Evolutionary conservation across 495 filamentous ascomycete species (phyloP).

Genomic region (Aspergillus panamensis): DNA sequence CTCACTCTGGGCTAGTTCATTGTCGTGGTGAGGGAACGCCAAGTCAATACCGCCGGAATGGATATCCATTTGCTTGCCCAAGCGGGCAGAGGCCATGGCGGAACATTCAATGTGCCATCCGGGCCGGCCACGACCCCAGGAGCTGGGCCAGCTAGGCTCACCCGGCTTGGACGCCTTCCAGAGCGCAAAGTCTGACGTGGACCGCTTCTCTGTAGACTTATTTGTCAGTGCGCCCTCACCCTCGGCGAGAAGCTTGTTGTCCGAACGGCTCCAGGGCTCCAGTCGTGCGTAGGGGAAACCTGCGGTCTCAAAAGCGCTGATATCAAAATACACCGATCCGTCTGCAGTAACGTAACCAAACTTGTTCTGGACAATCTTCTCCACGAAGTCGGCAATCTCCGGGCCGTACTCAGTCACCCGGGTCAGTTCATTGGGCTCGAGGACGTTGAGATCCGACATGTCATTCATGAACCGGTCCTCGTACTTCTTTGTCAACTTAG

Average conservation of each 20-base stretch:
- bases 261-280: conserved; percentile 80
- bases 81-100: conserved; percentile 84
- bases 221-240: conserved; percentile 83
- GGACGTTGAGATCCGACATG: conserved; percentile 80
- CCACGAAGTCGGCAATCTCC: conserved; percentile 76
- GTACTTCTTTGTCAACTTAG: conserved; percentile 73
- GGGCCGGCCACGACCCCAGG: conserved; percentile 83
- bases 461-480: conserved; percentile 82
- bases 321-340: conserved; percentile 94
- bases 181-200: conserved; percentile 80
- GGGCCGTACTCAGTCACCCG: conserved; percentile 86
- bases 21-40: conserved; percentile 94
- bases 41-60: conserved; percentile 93
- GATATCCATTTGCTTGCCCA: conserved; percentile 83
- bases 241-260: conserved; percentile 78
- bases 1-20: conserved; percentile 91
- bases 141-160: conserved; percentile 84
- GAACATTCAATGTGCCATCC: conserved; percentile 99
- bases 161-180: conserved; percentile 93
- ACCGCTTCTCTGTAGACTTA: conserved; percentile 63
- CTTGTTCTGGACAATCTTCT: conserved; percentile 74
- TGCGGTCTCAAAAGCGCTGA: conserved; percentile 75
- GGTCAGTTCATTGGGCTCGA: conserved; percentile 75
- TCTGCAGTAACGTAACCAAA: conserved; percentile 79
- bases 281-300: conserved; percentile 83